Percentiles rank a stretch among this genome's conserved stretches.
Evolutionary conservation across 495 filamentous ascomycete species (phyloP).

Genomic region (Schizothecium vesticola): DNA sequence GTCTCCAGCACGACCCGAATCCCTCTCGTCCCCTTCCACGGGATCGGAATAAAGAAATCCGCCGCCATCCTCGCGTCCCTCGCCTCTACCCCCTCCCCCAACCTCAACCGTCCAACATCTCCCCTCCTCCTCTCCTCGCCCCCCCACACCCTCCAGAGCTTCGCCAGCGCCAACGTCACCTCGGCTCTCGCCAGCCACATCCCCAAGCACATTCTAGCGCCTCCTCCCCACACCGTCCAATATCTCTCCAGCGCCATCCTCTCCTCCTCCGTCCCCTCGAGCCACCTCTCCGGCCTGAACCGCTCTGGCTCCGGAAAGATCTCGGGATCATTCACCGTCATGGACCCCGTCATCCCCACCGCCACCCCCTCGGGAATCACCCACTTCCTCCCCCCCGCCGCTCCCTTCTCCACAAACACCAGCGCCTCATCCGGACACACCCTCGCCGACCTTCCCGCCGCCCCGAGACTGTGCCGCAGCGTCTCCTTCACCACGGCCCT

Average conservation of each 20-base stretch:
- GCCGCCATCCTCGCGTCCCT: conserved; percentile 19
- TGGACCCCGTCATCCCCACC: conserved; percentile 37
- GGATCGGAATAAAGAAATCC: conserved; percentile 23
- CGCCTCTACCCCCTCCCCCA: conserved; percentile 11
- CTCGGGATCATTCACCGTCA: conserved; percentile 33
- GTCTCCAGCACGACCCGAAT: conserved; percentile 9
- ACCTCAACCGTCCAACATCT: conserved; percentile 11
- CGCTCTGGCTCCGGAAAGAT: conserved; percentile 39
- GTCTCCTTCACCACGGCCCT: conserved; percentile 41
- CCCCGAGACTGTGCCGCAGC: conserved; percentile 39
- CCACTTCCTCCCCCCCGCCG: neutral
- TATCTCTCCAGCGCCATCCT: neutral
- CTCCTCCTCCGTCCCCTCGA: conserved; percentile 14
- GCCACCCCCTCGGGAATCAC: conserved; percentile 21
- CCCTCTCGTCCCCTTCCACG: conserved; percentile 12
- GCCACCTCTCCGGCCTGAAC: conserved; percentile 47
- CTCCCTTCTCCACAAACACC: conserved; percentile 21
- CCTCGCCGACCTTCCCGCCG: conserved; percentile 36
- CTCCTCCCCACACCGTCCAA: conserved; percentile 8
- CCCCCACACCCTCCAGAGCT: conserved; percentile 18
- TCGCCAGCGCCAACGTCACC: conserved; percentile 10
- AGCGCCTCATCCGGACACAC: conserved; percentile 39
- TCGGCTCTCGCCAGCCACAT: conserved; percentile 13
- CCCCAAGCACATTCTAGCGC: conserved; percentile 8
- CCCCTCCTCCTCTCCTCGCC: neutral